Base-by-base conservation (phyloP, 176 grass and related monocot species). In the Poa annua region DNA sequence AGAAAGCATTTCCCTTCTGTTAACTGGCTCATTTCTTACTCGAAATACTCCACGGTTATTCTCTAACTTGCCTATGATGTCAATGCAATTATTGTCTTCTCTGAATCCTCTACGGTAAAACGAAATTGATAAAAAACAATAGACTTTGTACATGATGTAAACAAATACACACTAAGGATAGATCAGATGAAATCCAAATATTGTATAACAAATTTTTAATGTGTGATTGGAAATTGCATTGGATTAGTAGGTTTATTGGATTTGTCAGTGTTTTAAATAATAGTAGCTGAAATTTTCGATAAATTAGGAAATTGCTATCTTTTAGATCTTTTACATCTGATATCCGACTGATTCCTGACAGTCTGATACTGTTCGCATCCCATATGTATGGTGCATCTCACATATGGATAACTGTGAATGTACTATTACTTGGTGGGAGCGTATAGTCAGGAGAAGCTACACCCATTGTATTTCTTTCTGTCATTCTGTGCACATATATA, bases 1-100 rank as follows among this genome's bases (percentile, higher is more conserved):
- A 99, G 96, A 61, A 99, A 99, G 50, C 96, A 99, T 93, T 99
- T 99, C 78, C 96, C 96, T 70, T 99, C 96, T 57, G 96, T 99
- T 25, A 99, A 99, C 81, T 99, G 96, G 96, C 91, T 99, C 80
- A 96, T 99, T 92, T 99, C 96, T 63, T 99, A 99, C 85, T 99
- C 96, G 5, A 99, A 99, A 88, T 99, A 99, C 81, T 92, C 96
- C 26, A 92, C 86, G 91, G 96, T 99, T 83, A 86, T 84, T 80
- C 55, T 20, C 17, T 68, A 61, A 63, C 44, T 35, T 63, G 3
- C 44, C 86, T 39, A 72, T 34, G 32, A 88, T 78, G 9, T 60
- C 16, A 83, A 88, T 77, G 36, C 47, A 79, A 54, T 26, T 83
- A 26, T 20, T 68, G 24, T 69, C 48, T 11, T 55, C 5, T 67